phyloP scores from a whole-genome alignment of 495 filamentous ascomycete genomes.

The Talaromyces adpressus region DNA sequence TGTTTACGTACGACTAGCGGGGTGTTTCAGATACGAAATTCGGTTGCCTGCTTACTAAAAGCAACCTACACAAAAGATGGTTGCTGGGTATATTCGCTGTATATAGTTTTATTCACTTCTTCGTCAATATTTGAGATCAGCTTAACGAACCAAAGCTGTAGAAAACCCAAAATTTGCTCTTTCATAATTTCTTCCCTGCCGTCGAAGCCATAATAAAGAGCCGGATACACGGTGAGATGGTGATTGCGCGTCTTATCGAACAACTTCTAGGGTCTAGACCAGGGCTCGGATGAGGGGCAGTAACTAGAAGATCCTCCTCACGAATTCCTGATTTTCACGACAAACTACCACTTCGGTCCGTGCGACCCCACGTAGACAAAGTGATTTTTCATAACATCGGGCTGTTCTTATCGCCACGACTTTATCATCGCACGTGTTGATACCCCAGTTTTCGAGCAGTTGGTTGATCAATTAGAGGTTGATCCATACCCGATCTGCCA shows the following conservation, averaged over 20 bases:
- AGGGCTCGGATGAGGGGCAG: neutral
- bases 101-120: neutral
- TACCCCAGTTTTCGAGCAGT: neutral
- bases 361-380: neutral
- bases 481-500: neutral
- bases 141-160: neutral
- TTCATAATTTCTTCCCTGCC: neutral
- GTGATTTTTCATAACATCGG: neutral
- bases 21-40: neutral
- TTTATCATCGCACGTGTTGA: neutral
- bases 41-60: neutral
- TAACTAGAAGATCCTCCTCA: neutral
- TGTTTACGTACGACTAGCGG: slow-evolving; percentile 8
- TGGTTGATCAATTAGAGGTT: neutral
- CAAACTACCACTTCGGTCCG: neutral
- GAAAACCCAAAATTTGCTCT: neutral
- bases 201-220: neutral
- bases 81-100: neutral
- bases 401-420: neutral
- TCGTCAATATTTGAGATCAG: neutral
- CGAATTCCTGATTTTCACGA: neutral
- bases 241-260: neutral
- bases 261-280: neutral
- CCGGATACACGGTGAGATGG: neutral
- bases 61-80: too few relatives aligned